Base-by-base conservation (phyloP, 768 basidiomycete species). In the Tylopilus cervinicoccineus region DNA sequence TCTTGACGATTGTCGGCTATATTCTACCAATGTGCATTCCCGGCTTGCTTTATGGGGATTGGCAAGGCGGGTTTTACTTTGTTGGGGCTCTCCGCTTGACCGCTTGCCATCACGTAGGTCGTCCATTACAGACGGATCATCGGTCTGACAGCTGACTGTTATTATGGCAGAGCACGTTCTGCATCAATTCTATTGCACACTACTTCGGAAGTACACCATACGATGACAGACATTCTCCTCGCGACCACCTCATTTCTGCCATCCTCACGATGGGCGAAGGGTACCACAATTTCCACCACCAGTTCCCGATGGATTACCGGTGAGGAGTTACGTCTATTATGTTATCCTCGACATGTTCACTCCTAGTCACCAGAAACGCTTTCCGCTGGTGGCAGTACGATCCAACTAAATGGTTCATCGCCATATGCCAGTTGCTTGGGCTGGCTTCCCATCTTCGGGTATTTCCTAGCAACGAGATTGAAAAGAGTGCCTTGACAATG, bases 391-490 rank as follows among this genome's bases (percentile, higher is more conserved):
- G 85, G 60, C 76, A 78, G 55, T 83, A 80, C 66, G 83, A 83
- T 62, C 83, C 83, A 4, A 83, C 82, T 41, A 82, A 84, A 61
- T 82, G 81, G 79, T 93, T 96, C 73, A 96, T 96, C 61, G 80
- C 75, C 17, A 54, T 72, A 33, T 84, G 82, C 57, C 75, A 73
- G 19, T 51, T 63, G 40, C 41, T 90, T 24, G 85, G 90, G 4
- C 69, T 93, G 26, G 93, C 93, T n/a, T 80, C 72, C 37, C 80
- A 93, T 62, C 76, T 96, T 50, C 83, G 86, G 57, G 76, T 80
- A 31, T 96, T 96, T 70, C 90, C 91, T 43, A 83, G 83, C 62
- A 91, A 92, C 68, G 93, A 94, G 66, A 84, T 96, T 57, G 73
- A 76, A 49, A 93, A 93, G 66, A 84, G 92, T 12, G 78, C 80